These are phyloP conservation scores for Globisporangium ultimum DNA, from an alignment of 352 stramenopile genomes.

Conservation along the genomic window DNA sequence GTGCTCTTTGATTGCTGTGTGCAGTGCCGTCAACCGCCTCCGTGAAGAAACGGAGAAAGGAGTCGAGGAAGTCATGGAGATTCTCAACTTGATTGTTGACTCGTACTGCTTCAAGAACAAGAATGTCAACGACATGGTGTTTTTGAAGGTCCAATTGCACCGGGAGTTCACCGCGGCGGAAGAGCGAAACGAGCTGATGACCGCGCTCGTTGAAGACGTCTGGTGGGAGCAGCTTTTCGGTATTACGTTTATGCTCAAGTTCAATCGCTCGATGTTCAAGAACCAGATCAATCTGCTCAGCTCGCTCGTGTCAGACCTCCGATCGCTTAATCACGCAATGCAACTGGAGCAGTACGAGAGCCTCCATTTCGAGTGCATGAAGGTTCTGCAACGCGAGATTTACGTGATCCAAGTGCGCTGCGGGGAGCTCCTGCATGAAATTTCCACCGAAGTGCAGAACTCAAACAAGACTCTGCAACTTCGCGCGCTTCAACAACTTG, in stretches of 20 bases:
- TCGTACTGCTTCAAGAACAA: slow-evolving; percentile 60
- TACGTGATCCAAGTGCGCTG: slow-evolving; percentile 41
- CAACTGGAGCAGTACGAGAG: slow-evolving; percentile 38
- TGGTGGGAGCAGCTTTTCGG: slow-evolving; percentile 58
- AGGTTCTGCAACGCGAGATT: slow-evolving; percentile 43
- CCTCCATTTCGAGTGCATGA: slow-evolving; percentile 40
- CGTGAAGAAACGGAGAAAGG: slow-evolving; percentile 22
- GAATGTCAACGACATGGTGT: slow-evolving; percentile 47
- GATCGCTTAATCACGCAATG: slow-evolving; percentile 41
- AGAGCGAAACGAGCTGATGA: slow-evolving; percentile 30
- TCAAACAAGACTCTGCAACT: slow-evolving; percentile 26
- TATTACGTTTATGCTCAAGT: slow-evolving; percentile 31
- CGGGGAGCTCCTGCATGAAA: slow-evolving; percentile 34
- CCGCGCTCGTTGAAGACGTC: slow-evolving; percentile 32
- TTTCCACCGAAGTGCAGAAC: slow-evolving; percentile 26
- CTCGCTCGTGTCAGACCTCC: slow-evolving; percentile 34
- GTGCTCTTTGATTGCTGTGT: not conserved
- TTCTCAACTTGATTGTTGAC: slow-evolving; percentile 50
- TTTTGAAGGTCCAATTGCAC: slow-evolving; percentile 33
- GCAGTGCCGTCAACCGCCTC: slow-evolving; percentile 29
- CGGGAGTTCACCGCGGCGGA: slow-evolving; percentile 31
- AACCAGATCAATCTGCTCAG: slow-evolving; percentile 30
- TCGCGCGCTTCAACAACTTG: slow-evolving; percentile 21
- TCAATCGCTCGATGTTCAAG: slow-evolving; percentile 40
- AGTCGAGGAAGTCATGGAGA: slow-evolving; percentile 30